These are phyloP conservation scores for Psilocybe mexicana DNA, from an alignment of 1,284 basidiomycete species.

Conservation along the genomic window DNA sequence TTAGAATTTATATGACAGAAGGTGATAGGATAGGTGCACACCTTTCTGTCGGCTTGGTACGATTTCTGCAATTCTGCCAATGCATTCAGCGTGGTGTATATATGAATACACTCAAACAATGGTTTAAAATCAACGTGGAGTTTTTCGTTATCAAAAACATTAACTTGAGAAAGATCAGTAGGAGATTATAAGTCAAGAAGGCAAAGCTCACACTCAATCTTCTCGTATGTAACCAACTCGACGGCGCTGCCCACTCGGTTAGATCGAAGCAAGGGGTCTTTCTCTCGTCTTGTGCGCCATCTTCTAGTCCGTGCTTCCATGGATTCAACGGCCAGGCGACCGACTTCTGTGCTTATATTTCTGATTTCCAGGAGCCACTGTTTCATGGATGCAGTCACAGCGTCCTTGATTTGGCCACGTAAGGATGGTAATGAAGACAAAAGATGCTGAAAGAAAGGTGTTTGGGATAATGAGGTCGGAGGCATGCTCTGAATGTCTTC, in stretches of 20 bases:
- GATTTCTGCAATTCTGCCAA: slow-evolving; percentile 88
- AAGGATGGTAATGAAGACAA: slow-evolving; percentile 90
- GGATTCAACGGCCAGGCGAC: slow-evolving; percentile 84
- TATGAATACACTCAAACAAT: slow-evolving; percentile 96
- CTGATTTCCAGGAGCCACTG: slow-evolving; percentile 97
- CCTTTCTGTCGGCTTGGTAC: slow-evolving; percentile 96
- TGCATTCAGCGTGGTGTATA: slow-evolving; percentile 89
- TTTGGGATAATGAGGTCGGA: slow-evolving; percentile 87
- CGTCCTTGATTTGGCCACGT: slow-evolving; percentile 86
- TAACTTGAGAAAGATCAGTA: slow-evolving; percentile 51
- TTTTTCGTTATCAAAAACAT: slow-evolving; percentile 89
- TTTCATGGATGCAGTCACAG: slow-evolving; percentile 93
- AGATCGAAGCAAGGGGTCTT: slow-evolving; percentile 70
- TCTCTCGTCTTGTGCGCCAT: slow-evolving; percentile 84
- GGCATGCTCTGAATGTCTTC: slow-evolving; percentile 94
- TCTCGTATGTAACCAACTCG: slow-evolving; percentile 92
- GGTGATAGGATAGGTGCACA: slow-evolving; percentile 29
- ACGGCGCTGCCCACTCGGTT: slow-evolving; percentile 93
- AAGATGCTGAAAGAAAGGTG: slow-evolving; percentile 92
- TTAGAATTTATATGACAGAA: slow-evolving; percentile 6
- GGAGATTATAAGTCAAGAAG: slow-evolving; percentile 6
- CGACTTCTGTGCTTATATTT: slow-evolving; percentile 86
- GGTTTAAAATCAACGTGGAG: slow-evolving; percentile 93
- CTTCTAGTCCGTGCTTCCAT: slow-evolving; percentile 86
- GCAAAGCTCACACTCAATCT: slow-evolving; percentile 77